Base-by-base conservation (phyloP, 2,329 filamentous ascomycete species). In the Ilyonectria mors-panacis region DNA sequence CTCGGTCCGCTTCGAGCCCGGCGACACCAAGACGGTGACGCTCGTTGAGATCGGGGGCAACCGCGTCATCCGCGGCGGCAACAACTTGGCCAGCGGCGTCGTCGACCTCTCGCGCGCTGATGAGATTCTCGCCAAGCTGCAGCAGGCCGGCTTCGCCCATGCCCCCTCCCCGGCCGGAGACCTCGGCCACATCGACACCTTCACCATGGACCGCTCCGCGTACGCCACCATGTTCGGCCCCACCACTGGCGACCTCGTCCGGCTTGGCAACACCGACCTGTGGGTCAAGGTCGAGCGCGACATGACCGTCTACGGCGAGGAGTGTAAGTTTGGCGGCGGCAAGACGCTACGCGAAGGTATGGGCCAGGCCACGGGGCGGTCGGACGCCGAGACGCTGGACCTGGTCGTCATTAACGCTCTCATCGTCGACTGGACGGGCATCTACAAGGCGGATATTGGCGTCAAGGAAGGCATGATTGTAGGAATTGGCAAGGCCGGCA, bases 381-480 rank as follows among this genome's bases (percentile, higher is more conserved):
- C 87, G 0, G 92, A 95, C 74, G 84, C 86, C 2, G 90, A 95
- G 26, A 90, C 89, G 26, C 83, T 98, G 65, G 95, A 98, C 78
- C 88, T 95, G 53, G 93, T 97, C 26, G 89, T 98, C 66, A 94
- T 91, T 2, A 98, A 98, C 76, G 95, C 95, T 6, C 83, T 98
- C 70, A 92, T 98, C 42, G 87, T 98, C 21, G 95, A 98, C 82
- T 97, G 92, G 88, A 92, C 88, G 1, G 95, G 95, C 54, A 97
- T 98, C 77, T 97, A 94, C 86, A 98, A 98, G 83, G 95, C 95
- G 6, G 95, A 98, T 79, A 97, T 98, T 78, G 95, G 95, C 30
- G 91, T 98, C 79, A 97, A 97, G 80, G 82, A 94, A 73, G 95
- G 95, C 2, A 79, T 92, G 44, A 98, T 98, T 75, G 91, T 92